Evolutionary conservation across 176 grass and related monocot genomes (phyloP).

Genomic region (Bromus sterilis): DNA sequence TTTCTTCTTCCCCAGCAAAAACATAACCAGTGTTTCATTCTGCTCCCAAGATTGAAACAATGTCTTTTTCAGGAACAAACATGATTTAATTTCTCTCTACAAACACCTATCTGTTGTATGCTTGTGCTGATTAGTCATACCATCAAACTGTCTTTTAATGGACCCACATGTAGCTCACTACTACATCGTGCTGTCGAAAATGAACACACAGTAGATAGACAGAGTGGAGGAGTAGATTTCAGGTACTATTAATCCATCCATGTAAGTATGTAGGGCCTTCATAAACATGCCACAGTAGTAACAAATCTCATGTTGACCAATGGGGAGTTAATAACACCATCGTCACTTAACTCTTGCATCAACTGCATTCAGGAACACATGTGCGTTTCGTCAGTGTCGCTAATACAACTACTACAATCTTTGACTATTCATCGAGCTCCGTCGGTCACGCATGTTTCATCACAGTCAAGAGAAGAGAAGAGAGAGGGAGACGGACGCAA

Average conservation of each 20-base stretch:
- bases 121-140: too few species aligned
- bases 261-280: not conserved
- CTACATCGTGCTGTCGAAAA: not conserved
- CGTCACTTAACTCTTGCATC: not conserved
- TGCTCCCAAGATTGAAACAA: too few species aligned
- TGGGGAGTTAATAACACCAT: not conserved
- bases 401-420: not conserved
- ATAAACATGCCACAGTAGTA: not conserved
- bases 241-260: not conserved
- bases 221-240: not conserved
- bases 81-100: too few species aligned
- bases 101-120: too few species aligned
- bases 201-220: not conserved
- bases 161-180: too few species aligned
- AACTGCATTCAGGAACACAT: not conserved
- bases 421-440: slow-evolving; percentile 19
- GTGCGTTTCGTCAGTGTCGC: not conserved
- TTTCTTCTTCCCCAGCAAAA: too few species aligned
- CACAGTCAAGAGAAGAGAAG: not conserved
- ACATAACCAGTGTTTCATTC: too few species aligned
- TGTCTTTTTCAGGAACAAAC: too few species aligned
- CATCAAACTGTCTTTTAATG: too few species aligned
- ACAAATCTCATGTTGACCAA: not conserved
- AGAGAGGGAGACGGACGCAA: slow-evolving; percentile 14
- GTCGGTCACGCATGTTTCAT: not conserved